Base-by-base conservation (phyloP, 2,329 filamentous ascomycete species). In the Pezicula radicicola region DNA sequence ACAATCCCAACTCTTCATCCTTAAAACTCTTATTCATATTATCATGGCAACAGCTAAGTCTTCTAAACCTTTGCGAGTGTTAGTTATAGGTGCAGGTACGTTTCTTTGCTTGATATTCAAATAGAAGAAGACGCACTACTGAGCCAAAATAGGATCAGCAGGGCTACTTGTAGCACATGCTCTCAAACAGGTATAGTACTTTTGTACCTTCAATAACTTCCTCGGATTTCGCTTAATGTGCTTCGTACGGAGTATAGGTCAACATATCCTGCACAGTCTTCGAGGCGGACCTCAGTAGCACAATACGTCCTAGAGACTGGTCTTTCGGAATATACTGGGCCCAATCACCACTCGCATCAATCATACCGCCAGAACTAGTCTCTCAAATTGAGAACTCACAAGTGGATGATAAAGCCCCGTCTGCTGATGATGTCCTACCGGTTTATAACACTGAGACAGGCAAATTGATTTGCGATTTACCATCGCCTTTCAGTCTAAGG, bases 261-360 rank as follows among this genome's bases (percentile, higher is more conserved):
- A 59, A 59, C 3, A 65, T 68, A 30, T n/a, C 52, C 6, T 64
- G 56, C 19, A 62, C 57, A n/a, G 60, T 67, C 13, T 68, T 67
- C 46, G 66, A 68, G 48, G 61, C 66, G 50, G 66, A 66, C 52
- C 48, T 51, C n/a, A 56, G 46, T 10, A 53, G 61, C 16, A 53
- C 56, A 15, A 50, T 60, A 18, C 60, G 66, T 13, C 60, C 61
- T 6, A 55, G 66, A 39, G 66, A 68, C 51, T 68, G 66, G 66
- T 63, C 62, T 46, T 66, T 66, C 46, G 66, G 65, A 21, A 61
- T 68, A 35, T 68, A 68, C 55, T 68, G 66, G 65, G 63, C 64
- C 4, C 63, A 67, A 51, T 63, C 60, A 15, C 57, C 60, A 15
- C 63, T 68, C 4, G 54, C 59, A 30, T 62, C 66, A n/a, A 66